Conservation (phyloP, 2,329 filamentous ascomycete species). For the Purpureocillium lavendulum region DNA sequence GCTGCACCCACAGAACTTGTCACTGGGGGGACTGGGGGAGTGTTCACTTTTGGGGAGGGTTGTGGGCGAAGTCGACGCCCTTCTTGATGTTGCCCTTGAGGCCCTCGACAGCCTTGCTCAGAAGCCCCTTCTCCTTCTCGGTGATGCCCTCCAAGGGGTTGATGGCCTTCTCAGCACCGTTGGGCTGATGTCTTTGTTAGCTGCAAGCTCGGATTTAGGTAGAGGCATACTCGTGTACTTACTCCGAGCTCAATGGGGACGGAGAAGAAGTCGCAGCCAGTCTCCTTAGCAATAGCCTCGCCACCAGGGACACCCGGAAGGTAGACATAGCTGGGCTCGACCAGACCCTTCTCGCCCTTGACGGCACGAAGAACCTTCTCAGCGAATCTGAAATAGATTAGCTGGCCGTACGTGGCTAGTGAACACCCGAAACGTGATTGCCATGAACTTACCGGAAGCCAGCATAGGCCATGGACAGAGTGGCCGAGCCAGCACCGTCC, state of each 20-base stretch:
- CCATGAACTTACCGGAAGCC: constrained; percentile 67
- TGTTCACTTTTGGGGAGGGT: constrained; percentile 78
- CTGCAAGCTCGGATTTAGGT: too few relatives aligned
- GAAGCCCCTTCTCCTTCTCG: constrained; percentile 81
- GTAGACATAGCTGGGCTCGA: constrained; percentile 95
- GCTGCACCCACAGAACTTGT: constrained; percentile 17
- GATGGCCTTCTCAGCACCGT: constrained; percentile 76
- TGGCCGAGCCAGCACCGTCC: constrained; percentile 83
- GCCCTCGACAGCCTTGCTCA: constrained; percentile 66
- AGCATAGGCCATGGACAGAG: constrained; percentile 90
- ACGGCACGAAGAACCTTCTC: constrained; percentile 86
- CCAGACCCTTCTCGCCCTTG: constrained; percentile 83
- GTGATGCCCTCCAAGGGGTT: constrained; percentile 72
- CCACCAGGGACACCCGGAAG: constrained; percentile 84
- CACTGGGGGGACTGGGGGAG: constrained; percentile 17
- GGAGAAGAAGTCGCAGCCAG: constrained; percentile 89
- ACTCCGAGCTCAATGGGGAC: constrained; percentile 92
- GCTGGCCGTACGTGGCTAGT: neutral
- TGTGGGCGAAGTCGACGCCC: constrained; percentile 83
- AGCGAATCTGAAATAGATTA: constrained; percentile 59
- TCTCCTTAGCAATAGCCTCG: constrained; percentile 74
- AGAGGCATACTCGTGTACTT: constrained; percentile 34
- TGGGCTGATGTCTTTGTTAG: constrained; percentile 45
- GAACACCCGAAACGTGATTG: neutral
- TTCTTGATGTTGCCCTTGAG: constrained; percentile 91